A percentile compares a stretch with the other conserved stretches of the same genome.
Conservation (phyloP, 2,329 filamentous ascomycete species). For the Cordyceps militaris region DNA sequence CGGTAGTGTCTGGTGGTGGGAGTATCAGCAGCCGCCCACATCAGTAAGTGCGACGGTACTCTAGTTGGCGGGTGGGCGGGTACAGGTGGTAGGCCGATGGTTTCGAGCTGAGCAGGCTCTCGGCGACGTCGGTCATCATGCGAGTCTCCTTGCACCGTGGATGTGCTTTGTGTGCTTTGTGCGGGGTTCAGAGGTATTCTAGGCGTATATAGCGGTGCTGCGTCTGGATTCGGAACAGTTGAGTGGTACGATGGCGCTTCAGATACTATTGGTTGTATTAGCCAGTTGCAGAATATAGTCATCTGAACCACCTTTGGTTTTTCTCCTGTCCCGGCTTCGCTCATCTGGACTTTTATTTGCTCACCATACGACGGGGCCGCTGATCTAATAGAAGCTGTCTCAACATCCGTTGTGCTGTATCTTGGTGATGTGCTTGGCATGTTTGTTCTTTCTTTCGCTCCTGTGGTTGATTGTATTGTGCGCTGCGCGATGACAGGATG, state of each 20-base stretch:
- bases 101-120: conserved; percentile 10
- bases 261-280: conserved; percentile 39
- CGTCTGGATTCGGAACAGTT: conserved; percentile 38
- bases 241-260: conserved; percentile 60
- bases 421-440: conserved; percentile 22
- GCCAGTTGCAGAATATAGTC: not conserved
- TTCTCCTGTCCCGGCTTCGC: not conserved
- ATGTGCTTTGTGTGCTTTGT: conserved; percentile 14
- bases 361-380: conserved; percentile 61
- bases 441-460: not conserved
- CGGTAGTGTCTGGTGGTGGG: conserved; percentile 55
- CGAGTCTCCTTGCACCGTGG: conserved; percentile 15
- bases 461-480: not conserved
- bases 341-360: conserved; percentile 21
- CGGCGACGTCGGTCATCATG: conserved; percentile 19
- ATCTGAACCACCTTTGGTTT: not conserved
- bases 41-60: conserved; percentile 50
- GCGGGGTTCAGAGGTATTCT: conserved; percentile 11
- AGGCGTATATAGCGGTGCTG: conserved; percentile 46
- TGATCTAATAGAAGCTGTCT: conserved; percentile 60
- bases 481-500: not conserved
- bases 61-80: conserved; percentile 33
- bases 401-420: conserved; percentile 49
- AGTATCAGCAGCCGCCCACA: conserved; percentile 49
- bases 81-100: conserved; percentile 44